These are phyloP conservation scores for Calonectria pauciramosa DNA, from an alignment of 2,329 filamentous ascomycete species.

Conservation along the genomic window DNA sequence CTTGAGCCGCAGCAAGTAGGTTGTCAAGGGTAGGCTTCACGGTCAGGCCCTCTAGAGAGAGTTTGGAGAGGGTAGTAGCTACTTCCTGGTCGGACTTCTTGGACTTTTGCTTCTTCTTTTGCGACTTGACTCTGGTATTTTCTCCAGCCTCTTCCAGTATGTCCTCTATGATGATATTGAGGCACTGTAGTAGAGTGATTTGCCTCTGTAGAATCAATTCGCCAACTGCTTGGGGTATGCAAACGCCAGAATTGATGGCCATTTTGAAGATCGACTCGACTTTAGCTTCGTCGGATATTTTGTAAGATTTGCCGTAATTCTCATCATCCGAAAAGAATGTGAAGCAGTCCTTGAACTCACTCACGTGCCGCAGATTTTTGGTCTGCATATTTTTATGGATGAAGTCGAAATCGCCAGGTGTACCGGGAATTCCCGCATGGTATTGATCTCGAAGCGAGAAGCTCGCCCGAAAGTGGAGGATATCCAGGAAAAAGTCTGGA, in stretches of 20 bases:
- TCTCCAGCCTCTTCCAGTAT: slow-evolving; percentile 52
- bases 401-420: slow-evolving; percentile 52
- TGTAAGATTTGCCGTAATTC: slow-evolving; percentile 54
- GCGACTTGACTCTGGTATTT: slow-evolving; percentile 44
- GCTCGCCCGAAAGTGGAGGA: slow-evolving; percentile 55
- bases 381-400: slow-evolving; percentile 53
- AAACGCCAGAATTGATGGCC: slow-evolving; percentile 39
- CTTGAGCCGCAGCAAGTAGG: slow-evolving; percentile 46
- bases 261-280: neutral
- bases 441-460: slow-evolving; percentile 53
- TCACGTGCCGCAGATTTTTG: slow-evolving; percentile 48
- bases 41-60: slow-evolving; percentile 44
- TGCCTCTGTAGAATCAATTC: slow-evolving; percentile 58
- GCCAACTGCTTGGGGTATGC: slow-evolving; percentile 47
- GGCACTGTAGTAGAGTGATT: slow-evolving; percentile 49
- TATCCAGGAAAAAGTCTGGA: slow-evolving; percentile 54
- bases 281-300: slow-evolving; percentile 11
- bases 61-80: slow-evolving; percentile 48
- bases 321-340: slow-evolving; percentile 52
- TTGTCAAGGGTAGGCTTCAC: slow-evolving; percentile 50
- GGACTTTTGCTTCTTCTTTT: slow-evolving; percentile 33
- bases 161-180: slow-evolving; percentile 59
- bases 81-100: slow-evolving; percentile 49
- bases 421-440: slow-evolving; percentile 43
- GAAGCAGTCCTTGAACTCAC: slow-evolving; percentile 49